Evolutionary conservation across 495 filamentous ascomycete genomes (phyloP), one percentile per base, ranked within the genome.

Genomic region (Penicillium soppii): DNA sequence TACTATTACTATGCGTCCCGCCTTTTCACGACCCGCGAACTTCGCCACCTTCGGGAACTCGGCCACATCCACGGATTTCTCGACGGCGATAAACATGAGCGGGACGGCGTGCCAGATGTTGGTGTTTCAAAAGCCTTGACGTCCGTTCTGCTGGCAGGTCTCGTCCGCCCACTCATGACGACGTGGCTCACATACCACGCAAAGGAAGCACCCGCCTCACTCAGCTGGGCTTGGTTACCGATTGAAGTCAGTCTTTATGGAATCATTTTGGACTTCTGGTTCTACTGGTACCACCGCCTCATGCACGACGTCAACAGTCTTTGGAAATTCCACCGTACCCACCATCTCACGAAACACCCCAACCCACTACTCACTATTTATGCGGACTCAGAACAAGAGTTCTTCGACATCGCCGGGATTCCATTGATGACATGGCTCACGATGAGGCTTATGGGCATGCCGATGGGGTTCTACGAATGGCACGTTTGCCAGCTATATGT

Each of bases 151-250:
- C 33, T 56, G 29, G 54, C 52, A 0, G 54, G 52, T 1, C 35
- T 50, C 8, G 10, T 54, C 3, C 47, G 56, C 15, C 52, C 54
- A 12, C 13, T 51, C 12, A 46, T 59, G 17, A 54, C 53, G 8
- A 41, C 30, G 7, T 56, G 36, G 16, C 23, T 59, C 16, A 55
- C 56, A 7, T 59, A 59, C 37, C 38, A 52, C 25, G 30, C 42
- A 21, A 90, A 69, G 61, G 82, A 90, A 49, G 38, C 43, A 17
- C 47, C 45, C 16, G 16, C 40, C 7, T 47, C 43, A n/a, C 21
- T 47, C 5, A 38, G 43, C 29, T 55, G 48, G 48, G 13, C n/a
- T 16, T 51, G 53, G 53, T 27, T 55, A 15, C 26, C 39, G 2
- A n/a, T 50, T 1, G 53, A 55, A 21, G 30, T 50, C 37, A 48